Base-by-base conservation (phyloP, 441 rosid genomes). In the Pelargonium fulgidum region DNA sequence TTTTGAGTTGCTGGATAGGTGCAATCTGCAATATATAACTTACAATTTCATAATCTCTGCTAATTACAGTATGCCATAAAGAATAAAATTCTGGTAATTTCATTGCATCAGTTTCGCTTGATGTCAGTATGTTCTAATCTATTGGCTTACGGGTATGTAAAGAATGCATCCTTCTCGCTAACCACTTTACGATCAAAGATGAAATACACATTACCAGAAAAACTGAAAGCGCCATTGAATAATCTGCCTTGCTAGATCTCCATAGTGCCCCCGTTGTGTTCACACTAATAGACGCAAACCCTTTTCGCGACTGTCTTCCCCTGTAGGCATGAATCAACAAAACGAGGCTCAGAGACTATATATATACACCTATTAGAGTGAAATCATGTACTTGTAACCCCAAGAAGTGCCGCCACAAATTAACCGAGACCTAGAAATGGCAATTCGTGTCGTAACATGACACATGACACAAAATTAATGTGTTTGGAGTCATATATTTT, bases 231-330 rank as follows among this genome's bases (percentile, higher is more conserved):
- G 67, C 47, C 17, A 71, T 44, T 0, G 78, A 63, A 58, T 67
- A 54, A 66, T 78, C 75, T 16, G 83, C 77, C 66, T 78, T 83
- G 65, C 54, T 47, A 64, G 16, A 36, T 9, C 56, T 69, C 67
- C 75, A 68, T 29, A 70, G 72, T 22, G 73, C 17, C 12, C 68
- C 52, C 42, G 83, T 62, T 24, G 75, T 63, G 48, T 50, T 75
- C 61, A 73, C 16, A 14, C 73, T 73, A 62, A 78, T 54, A n/a
- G 88, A 79, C 33, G 91, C 85, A 48, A 85, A 85, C 73, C 85
- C 67, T 71, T 86, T 84, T 63, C 67, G 63, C 20, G 89, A 71
- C 36, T 74, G 76, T 70, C 69, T 75, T 72, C 39, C 62, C 83
- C 89, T 85, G 89, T 74, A 68, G 62, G 39, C 39, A 4, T n/a